These are phyloP conservation scores for Candida alai DNA, from an alignment of 805 yeast genomes.

Conservation along the genomic window DNA sequence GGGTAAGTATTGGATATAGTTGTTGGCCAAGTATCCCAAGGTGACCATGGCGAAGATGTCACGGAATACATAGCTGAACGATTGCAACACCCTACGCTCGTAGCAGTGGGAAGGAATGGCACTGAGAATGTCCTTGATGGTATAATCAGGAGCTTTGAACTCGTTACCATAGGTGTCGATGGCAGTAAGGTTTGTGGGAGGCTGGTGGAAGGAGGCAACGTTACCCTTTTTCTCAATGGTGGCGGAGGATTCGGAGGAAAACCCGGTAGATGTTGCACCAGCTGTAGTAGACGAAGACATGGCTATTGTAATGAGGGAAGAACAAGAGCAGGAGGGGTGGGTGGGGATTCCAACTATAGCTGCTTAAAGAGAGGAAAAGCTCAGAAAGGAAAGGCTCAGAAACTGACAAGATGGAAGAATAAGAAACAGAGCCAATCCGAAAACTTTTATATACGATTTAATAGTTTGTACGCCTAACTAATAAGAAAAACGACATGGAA, in stretches of 20 bases:
- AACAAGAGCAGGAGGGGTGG: neutral
- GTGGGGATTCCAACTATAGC: conserved; percentile 1
- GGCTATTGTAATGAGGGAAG: neutral
- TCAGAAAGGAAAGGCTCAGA: neutral
- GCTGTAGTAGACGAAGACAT: conserved; percentile 10
- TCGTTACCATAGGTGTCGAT: conserved; percentile 60
- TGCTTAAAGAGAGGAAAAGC: neutral
- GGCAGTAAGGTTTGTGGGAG: conserved; percentile 32
- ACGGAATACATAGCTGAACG: conserved; percentile 64
- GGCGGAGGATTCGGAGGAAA: conserved; percentile 9
- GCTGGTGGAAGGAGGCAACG: conserved; percentile 30
- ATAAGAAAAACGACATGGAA: too few relatives aligned
- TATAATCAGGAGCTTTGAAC: conserved; percentile 69
- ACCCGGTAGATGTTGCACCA: conserved; percentile 11
- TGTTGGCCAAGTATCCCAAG: conserved; percentile 48
- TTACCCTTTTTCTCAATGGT: conserved; percentile 32
- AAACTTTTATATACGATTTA: too few relatives aligned
- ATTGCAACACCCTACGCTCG: conserved; percentile 52
- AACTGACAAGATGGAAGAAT: too few relatives aligned
- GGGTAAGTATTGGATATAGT: conserved; percentile 50
- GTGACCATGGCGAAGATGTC: conserved; percentile 51
- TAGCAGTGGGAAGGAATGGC: conserved; percentile 76
- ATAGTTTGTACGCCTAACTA: too few relatives aligned
- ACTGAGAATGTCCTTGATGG: conserved; percentile 69
- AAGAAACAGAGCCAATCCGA: too few relatives aligned